Evolutionary conservation across 345 rosid genomes (phyloP).

Genomic region (Durio zibethinus): DNA sequence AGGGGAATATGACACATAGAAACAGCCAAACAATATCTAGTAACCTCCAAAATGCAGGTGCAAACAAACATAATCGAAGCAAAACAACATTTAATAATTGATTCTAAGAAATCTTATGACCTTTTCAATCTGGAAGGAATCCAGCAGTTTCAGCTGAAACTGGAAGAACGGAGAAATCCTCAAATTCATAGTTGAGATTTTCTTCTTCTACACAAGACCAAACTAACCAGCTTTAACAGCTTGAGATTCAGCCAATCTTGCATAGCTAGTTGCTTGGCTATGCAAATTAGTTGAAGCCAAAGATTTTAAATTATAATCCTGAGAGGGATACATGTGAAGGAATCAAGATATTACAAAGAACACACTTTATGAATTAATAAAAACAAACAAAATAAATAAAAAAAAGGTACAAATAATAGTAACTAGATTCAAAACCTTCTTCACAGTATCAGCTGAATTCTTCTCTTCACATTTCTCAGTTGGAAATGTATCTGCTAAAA

Average conservation of each 20-base stretch:
- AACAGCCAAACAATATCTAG: background rate
- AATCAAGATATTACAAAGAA: slow-evolving; percentile 1
- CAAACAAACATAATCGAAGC: background rate
- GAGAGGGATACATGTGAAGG: slow-evolving; percentile 13
- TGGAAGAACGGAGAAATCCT: slow-evolving; percentile 52
- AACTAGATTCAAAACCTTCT: slow-evolving; percentile 38
- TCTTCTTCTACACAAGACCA: slow-evolving; percentile 27
- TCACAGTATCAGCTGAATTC: slow-evolving; percentile 24
- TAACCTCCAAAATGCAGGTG: background rate
- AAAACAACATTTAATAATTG: background rate
- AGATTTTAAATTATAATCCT: slow-evolving; percentile 32
- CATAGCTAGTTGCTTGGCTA: slow-evolving; percentile 66
- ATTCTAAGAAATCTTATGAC: slow-evolving; percentile 26
- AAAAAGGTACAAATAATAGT: background rate
- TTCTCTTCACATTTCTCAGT: slow-evolving; percentile 26
- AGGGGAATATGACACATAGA: background rate
- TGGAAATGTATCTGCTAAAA: slow-evolving; percentile 24
- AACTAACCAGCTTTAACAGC: slow-evolving; percentile 24
- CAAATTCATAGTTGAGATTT: slow-evolving; percentile 29
- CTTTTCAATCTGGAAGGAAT: slow-evolving; percentile 57
- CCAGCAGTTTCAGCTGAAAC: slow-evolving; percentile 88
- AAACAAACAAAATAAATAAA: background rate
- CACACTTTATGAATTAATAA: background rate
- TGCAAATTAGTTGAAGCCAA: slow-evolving; percentile 43
- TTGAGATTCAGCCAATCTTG: slow-evolving; percentile 55